Percentiles rank a stretch among this genome's conserved stretches.
These are phyloP conservation scores for Hippophae rhamnoides DNA, from an alignment of 306 rosid species.

Conservation along the genomic window DNA sequence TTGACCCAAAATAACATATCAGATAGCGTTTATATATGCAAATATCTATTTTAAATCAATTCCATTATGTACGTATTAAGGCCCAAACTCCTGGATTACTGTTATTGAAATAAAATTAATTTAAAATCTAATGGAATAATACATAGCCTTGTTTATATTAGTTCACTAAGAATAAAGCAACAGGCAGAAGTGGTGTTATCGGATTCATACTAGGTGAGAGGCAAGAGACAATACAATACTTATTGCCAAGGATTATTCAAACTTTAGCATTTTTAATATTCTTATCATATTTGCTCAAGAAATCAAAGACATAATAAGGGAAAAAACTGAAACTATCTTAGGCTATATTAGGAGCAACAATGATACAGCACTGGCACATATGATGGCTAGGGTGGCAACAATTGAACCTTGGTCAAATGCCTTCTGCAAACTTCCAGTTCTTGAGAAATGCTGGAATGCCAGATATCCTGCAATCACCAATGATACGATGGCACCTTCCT, in stretches of 20 bases:
- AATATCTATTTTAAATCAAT: too few relatives aligned
- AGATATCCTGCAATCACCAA: conserved; percentile 59
- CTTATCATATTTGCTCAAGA: neutral
- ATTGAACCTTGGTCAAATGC: conserved; percentile 85
- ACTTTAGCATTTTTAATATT: conserved; percentile 4
- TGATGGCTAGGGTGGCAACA: conserved; percentile 61
- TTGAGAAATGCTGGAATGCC: conserved; percentile 92
- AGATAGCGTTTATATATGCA: too few relatives aligned
- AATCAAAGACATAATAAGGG: neutral
- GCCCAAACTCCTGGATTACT: too few relatives aligned
- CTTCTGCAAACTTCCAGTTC: conserved; percentile 50
- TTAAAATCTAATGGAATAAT: too few relatives aligned
- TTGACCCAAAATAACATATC: too few relatives aligned
- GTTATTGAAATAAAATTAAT: too few relatives aligned
- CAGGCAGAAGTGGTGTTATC: neutral
- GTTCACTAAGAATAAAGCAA: neutral
- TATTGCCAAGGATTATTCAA: neutral
- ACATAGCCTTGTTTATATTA: too few relatives aligned
- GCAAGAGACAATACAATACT: neutral
- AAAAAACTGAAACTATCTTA: neutral
- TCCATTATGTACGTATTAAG: too few relatives aligned
- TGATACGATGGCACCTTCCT: conserved; percentile 63
- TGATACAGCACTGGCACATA: conserved; percentile 36
- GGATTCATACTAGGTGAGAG: neutral
- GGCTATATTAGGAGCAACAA: conserved; percentile 53